Base-by-base conservation (phyloP, 345 rosid genomes). In the Populus ilicifolia region DNA sequence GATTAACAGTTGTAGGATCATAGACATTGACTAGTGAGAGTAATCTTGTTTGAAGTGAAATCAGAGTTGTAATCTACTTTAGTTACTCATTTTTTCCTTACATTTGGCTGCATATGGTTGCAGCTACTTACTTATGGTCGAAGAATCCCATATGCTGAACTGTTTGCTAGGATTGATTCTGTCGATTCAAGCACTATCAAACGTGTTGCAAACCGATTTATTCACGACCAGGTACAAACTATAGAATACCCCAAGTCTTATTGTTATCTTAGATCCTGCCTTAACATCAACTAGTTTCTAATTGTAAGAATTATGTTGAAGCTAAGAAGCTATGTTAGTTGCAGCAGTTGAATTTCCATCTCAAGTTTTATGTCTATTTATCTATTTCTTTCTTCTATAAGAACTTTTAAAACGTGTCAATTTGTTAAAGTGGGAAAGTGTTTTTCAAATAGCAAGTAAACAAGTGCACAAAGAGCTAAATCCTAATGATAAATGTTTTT, bases 91-190 rank as follows among this genome's bases (percentile, higher is more conserved):
- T 59, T 16, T 25, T 71, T 23, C 44, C 27, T 65, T n/a, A n/a
- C 62, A 29, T 62, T 63, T 10, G 29, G 69, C 16, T 79, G 78
- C 20, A 50, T 50, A 14, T 74, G 52, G 29, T 65, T 85, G 86
- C 94, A 94, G 98, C 87, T 96, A 2, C 93, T 96, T 54, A 96
- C 99, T 21, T 96, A 96, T 78, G 98, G 99, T 16, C 86, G 98
- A 76, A 94, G 98, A 89, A 90, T 94, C 66, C 96, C 97, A 59
- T 90, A 74, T 20, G 94, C 97, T 2, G 98, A 96, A 82, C 82
- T 96, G 78, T 89, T 94, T 80, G 97, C 97, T 17, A 87, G 99
- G 80, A 96, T 96, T 12, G 98, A 94, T 83, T 97, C 97, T 16
- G 98, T 96, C 75, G 95, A 90, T 83, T 88, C 93, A 41, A 89